Conservation (phyloP, 192 early-diverging fungal species). For the Backusella tarrabulga region DNA sequence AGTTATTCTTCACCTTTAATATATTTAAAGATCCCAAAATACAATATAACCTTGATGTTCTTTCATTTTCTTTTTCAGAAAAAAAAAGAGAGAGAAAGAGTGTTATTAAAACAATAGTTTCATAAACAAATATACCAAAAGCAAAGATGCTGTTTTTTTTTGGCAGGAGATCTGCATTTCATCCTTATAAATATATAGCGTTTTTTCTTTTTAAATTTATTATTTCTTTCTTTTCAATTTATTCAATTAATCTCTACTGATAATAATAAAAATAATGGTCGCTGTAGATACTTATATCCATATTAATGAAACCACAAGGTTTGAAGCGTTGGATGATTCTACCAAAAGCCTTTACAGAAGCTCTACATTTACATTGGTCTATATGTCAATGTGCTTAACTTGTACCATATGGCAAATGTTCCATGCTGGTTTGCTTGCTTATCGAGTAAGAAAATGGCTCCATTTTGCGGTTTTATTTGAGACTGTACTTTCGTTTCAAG, state of each 20-base stretch:
- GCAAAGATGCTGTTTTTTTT: background rate
- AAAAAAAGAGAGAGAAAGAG: background rate
- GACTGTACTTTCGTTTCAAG: constrained; percentile 13
- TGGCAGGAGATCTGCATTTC: background rate
- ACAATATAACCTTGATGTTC: background rate
- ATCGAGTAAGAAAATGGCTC: constrained; percentile 17
- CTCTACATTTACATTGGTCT: background rate
- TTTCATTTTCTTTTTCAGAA: background rate
- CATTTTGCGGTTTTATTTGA: constrained; percentile 26
- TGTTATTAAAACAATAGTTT: background rate
- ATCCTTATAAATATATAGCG: background rate
- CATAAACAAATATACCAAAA: background rate
- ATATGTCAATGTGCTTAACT: constrained; percentile 2
- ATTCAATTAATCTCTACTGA: background rate
- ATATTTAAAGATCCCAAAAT: background rate
- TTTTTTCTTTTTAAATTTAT: background rate
- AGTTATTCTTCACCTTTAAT: background rate
- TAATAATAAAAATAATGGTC: background rate
- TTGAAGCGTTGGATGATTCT: background rate
- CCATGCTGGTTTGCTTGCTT: background rate
- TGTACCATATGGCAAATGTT: constrained; percentile 22
- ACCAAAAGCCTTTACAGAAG: background rate
- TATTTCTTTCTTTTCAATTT: background rate
- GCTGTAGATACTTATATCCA: background rate
- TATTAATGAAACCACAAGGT: background rate